phyloP scores from a whole-genome alignment of 495 filamentous ascomycete genomes.

The Lophiotrema nucula region DNA sequence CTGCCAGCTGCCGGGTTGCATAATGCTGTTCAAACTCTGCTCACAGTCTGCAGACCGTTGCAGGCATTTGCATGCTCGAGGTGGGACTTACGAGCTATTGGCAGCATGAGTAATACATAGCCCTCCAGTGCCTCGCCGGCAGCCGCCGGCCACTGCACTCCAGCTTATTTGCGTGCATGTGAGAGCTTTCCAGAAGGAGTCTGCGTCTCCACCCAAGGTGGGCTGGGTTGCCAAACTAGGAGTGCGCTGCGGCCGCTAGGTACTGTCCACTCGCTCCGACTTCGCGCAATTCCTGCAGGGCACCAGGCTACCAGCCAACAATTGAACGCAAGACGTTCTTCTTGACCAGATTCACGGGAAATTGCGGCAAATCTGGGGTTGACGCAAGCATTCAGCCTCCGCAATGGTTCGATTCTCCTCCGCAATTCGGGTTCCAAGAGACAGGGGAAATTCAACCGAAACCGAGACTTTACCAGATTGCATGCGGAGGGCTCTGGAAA shows the following conservation, averaged over 20 bases:
- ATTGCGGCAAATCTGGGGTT: constrained; percentile 17
- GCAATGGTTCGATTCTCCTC: background rate
- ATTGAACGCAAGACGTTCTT: no score
- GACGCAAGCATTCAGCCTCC: background rate
- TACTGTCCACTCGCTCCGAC: background rate
- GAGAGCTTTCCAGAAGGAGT: constrained; percentile 13
- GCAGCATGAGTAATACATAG: background rate
- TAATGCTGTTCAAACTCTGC: background rate
- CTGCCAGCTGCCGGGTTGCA: no score
- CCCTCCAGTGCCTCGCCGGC: background rate
- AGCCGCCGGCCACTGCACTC: background rate
- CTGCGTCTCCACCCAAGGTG: no score
- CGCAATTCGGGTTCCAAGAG: constrained; percentile 3
- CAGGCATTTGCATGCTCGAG: background rate
- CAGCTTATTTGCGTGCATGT: background rate
- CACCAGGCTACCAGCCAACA: no score
- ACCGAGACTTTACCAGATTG: background rate
- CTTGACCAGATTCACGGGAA: constrained; percentile 5
- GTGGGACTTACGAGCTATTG: background rate
- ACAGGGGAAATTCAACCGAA: background rate
- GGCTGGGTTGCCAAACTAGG: no score
- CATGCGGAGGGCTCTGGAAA: background rate
- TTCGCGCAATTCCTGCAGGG: background rate
- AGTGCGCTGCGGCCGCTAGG: no score
- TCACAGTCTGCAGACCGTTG: background rate